Base-by-base conservation (phyloP, 352 stramenopile genomes). In the Thalassiosira delicatula region DNA sequence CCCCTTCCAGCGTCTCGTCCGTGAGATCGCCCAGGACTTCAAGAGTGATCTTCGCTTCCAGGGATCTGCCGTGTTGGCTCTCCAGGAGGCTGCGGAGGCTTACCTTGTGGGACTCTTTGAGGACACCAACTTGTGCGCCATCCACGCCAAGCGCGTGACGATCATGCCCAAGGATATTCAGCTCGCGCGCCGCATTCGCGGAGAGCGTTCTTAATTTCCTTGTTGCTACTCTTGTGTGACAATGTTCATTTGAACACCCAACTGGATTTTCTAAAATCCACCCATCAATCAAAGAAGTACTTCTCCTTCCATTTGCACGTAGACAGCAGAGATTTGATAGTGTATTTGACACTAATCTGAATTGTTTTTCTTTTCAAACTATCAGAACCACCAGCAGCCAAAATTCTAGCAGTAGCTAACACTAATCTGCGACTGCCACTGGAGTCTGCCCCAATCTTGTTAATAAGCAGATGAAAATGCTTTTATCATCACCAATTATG, bases 61-160 rank as follows among this genome's bases (percentile, higher is more conserved):
- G 84, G 88, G 89, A 74, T 93, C 92, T 32, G 93, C 93, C 51
- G 87, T 93, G 29, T 70, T 92, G 54, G 88, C 91, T 53, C 88
- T 95, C 32, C 92, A 95, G 75, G 91, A 94, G 85, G 91, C 92
- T 30, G 88, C 85, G 77, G 95, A 94, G 89, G 94, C 88, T 21
- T 95, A 95, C 87, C 77, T 95, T 17, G 92, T 95, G 25, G 90
- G 89, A 75, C 79, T 95, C 30, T 94, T 95, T 63, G 89, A 94
- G 72, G 90, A 94, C 85, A 97, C 95, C 70, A 98, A 98, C 91
- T 92, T 98, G 78, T 98, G 96, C 87, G 94, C 95, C 37, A 98
- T 71, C 49, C 63, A 71, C n/a, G 63, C 63, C 42, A 71, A 71
- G 63, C 63, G 63, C 32, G 63, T 71, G 95, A 91, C 85, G 19